Evolutionary conservation across 805 yeast genomes (phyloP), one percentile per base, ranked within the genome.

Genomic region (Candida dajiaensis): DNA sequence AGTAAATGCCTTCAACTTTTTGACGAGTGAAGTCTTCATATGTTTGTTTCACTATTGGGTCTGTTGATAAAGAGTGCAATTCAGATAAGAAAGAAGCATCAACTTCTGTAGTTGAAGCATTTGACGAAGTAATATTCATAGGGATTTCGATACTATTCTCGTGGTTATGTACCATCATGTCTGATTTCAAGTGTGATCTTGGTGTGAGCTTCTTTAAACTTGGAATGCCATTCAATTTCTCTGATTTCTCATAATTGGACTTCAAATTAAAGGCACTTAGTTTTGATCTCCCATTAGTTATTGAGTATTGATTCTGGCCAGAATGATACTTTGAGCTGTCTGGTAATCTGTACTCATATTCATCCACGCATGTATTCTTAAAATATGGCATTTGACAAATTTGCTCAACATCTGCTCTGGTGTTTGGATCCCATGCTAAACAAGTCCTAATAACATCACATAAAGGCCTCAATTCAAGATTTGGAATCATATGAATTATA

Each of bases 391-490:
- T 69, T 15, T 64, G 43, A 49, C 80, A 68, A 26, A 85, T 53
- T 9, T 64, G 63, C 1, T 69, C 69, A 2, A 76, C 83, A 35
- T 75, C 73, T 0, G 78, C 74, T 53, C 95, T 72, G n/a, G 64
- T 59, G n/a, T 65, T 63, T 2, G 96, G 95, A 64, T 88, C 82
- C 96, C 97, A 89, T 43, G 73, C 67, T 29, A 89, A 68, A 55
- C 90, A 85, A 5, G 48, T 44, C 64, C 72, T 54, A 58, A 77
- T 57, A 64, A 73, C 58, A 61, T 73, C 55, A 47, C 63, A 54
- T 57, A 70, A 56, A 15, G 54, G 51, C 13, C 58, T 53, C 21
- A 77, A 64, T 36, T 72, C 77, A 0, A 74, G 65, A 48, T 74
- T 66, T 9, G 74, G 69, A 6, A 82, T 59, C 10, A 83, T 51